Evolutionary conservation across 768 basidiomycete species (phyloP), one percentile per base, ranked within the genome.

Genomic region (Hortiboletus flavorubellus): DNA sequence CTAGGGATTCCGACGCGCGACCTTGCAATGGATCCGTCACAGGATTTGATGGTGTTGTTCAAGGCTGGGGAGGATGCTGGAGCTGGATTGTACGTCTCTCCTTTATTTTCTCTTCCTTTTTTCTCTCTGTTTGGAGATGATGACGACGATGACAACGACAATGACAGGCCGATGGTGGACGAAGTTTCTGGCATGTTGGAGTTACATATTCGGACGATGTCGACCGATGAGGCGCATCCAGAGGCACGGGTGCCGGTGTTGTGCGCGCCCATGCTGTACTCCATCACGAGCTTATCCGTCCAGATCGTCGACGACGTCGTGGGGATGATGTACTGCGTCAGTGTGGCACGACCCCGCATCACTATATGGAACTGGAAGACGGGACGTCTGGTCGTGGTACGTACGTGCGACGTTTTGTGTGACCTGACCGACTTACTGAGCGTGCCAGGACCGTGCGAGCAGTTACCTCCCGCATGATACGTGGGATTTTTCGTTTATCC

Each of bases 1-100:
- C 41, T 84, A 0, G 75, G 73, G 1, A 43, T 82, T 8, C 54
- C 66, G 9, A 72, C 76, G 38, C 73, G 80, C 42, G 85, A 86
- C 61, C 83, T 86, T 55, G 83, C 81, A 0, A 79, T 86, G n/a
- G 85, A 86, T 59, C 83, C 85, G 1, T 76, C 80, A 5, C 85
- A 86, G 64, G 83, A 86, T 58, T 61, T 86, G 44, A 70, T 85
- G 37, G 75, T 79, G 8, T 64, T 81, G 15, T 66, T 82, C 15
- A 64, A 64, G 48, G 63, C 63, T 26, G 64, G 65, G 30, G 64
- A 56, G 4, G 54, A 56, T 1, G 12, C n/a, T 8, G 49, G 35
- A 8, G 12, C n/a, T 8, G 49, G 35, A 8, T 30, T 61, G 66
- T 70, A 15, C 37, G 64, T 61, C 40, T 9, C 2, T 15, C 16